These are phyloP conservation scores for Amyloporia xantha DNA, from an alignment of 768 basidiomycete species.

Conservation along the genomic window DNA sequence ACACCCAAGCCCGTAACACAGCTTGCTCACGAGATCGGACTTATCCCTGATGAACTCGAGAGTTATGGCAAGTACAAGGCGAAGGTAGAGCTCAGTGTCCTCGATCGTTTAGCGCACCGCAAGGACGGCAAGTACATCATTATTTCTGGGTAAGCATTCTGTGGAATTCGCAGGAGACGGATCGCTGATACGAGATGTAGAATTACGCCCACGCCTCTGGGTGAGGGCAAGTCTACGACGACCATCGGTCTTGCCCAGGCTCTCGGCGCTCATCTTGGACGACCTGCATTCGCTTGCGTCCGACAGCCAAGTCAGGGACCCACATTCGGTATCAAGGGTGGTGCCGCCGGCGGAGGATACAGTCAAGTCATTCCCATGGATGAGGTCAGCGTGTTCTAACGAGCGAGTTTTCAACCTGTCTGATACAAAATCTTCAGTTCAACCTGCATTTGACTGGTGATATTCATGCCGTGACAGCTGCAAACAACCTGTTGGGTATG, in stretches of 20 bases:
- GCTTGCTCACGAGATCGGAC: conserved; percentile 83
- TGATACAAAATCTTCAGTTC: conserved; percentile 46
- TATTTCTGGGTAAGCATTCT: conserved; percentile 65
- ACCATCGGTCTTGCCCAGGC: conserved; percentile 97
- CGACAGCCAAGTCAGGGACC: conserved; percentile 98
- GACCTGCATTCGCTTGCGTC: conserved; percentile 92
- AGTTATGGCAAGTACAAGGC: conserved; percentile 95
- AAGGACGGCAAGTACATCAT: conserved; percentile 95
- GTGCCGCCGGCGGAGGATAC: conserved; percentile 97
- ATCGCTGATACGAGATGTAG: conserved; percentile 30
- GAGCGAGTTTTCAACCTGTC: not conserved
- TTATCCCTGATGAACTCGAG: conserved; percentile 83
- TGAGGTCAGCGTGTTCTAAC: conserved; percentile 45
- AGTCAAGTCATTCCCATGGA: conserved; percentile 99
- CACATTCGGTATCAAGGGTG: conserved; percentile 98
- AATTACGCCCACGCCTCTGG: conserved; percentile 94
- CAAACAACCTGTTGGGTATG: conserved; percentile 89
- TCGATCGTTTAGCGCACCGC: conserved; percentile 78
- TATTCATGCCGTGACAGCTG: conserved; percentile 95
- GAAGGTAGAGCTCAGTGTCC: conserved; percentile 86
- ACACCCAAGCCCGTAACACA: conserved; percentile 83
- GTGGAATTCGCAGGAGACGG: not conserved
- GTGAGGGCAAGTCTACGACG: conserved; percentile 98
- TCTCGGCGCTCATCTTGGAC: conserved; percentile 87
- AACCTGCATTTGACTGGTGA: conserved; percentile 96